Base-by-base conservation (phyloP, 352 stramenopile species). In the Phytophthora pseudosyringae region DNA sequence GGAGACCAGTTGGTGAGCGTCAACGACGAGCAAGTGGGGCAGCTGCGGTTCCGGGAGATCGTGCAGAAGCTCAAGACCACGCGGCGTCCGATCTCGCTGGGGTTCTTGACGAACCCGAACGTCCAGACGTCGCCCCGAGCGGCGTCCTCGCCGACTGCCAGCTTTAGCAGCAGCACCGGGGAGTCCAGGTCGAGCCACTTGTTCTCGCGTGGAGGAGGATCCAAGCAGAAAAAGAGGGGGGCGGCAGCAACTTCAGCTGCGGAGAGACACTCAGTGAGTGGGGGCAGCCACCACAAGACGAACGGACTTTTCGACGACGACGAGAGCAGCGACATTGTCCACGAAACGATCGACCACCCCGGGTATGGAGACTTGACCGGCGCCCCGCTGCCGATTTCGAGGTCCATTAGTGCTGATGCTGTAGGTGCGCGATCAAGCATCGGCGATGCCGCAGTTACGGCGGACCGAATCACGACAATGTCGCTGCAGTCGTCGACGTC, bases 1-100 rank as follows among this genome's bases (percentile, higher is more conserved):
- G 86, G 86, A 4, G 86, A 95, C 56, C 72, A 92, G 49, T 75
- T 95, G 29, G 62, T 93, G 32, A 87, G 69, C 2, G 78, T 95
- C 51, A 95, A 95, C 54, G 75, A 89, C 16, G 80, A 92, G 35
- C 60, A 47, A 10, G 86, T 95, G 4, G 81, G 90, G 28, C 32
- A 67, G 28, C 52, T 89, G 43, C 56, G 64, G 16, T 95, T 91
- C 65, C 68, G 71, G 4, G 79, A 89, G n/a, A 93, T 95, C 54
- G 81, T 92, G 7, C 69, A 92, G 35, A 93, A 88, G 52, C 73
- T 95, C 44, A 89, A 91, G 63, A 88, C 68, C 7, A 87, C 80
- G 54, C 73, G 68, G 31, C 81, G 86, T 6, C 86, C 86, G 11
- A 90, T 95, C 59, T 75, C 76, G 8, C 71, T 95, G 15, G 78